Percentiles rank a stretch among this genome's conserved stretches.
phyloP scores from a whole-genome alignment of 2,329 filamentous ascomycete genomes.

The Lojkania enalia region DNA sequence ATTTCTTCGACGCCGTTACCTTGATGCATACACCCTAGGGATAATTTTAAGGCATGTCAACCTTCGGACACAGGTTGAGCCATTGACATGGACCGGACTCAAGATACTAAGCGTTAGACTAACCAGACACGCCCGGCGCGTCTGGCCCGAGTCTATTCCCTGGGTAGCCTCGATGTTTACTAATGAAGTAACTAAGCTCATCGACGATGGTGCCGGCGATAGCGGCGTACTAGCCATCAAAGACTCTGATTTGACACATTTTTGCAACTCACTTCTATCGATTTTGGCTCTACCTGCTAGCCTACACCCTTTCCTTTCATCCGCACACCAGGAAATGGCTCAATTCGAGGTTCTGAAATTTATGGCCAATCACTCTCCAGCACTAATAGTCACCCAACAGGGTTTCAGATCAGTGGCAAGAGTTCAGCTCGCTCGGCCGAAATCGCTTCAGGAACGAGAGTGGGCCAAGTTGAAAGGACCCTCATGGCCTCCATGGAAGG shows the following conservation, averaged over 20 bases:
- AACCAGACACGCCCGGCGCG: slow-evolving; percentile 34
- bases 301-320: slow-evolving; percentile 54
- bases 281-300: slow-evolving; percentile 54
- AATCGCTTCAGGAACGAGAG: slow-evolving; percentile 58
- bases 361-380: slow-evolving; percentile 59
- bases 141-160: slow-evolving; percentile 37
- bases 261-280: slow-evolving; percentile 55
- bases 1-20: slow-evolving; percentile 34
- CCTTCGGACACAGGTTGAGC: slow-evolving; percentile 16
- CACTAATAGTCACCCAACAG: slow-evolving; percentile 58
- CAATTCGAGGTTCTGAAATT: slow-evolving; percentile 60
- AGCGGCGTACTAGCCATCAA: slow-evolving; percentile 6
- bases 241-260: slow-evolving; percentile 36
- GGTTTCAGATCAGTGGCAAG: slow-evolving; percentile 61
- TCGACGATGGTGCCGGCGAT: slow-evolving; percentile 5
- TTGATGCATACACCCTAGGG: slow-evolving; percentile 18
- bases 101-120: slow-evolving; percentile 30
- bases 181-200: slow-evolving; percentile 26
- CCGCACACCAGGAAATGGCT: slow-evolving; percentile 57
- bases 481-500: slow-evolving; percentile 69
- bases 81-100: slow-evolving; percentile 27
- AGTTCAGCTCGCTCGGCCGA: slow-evolving; percentile 61
- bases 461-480: slow-evolving; percentile 63
- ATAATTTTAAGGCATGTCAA: slow-evolving; percentile 30
- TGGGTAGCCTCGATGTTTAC: slow-evolving; percentile 35